A percentile compares a stretch with the other conserved stretches of the same genome.
Evolutionary conservation across 805 yeast species (phyloP).

Genomic region (Metschnikowia similis): DNA sequence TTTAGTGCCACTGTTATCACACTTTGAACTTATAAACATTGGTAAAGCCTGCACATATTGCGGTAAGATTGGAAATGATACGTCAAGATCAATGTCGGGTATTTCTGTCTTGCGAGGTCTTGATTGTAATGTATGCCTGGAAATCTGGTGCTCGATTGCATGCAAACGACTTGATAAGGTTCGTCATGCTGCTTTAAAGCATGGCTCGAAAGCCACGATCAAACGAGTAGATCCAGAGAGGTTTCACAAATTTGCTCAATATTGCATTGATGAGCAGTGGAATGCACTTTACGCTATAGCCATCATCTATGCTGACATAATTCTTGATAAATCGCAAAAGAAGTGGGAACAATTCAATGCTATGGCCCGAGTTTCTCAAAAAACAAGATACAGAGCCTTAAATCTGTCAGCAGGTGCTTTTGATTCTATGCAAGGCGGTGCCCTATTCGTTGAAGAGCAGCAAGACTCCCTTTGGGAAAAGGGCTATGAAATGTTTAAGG

Average conservation of each 20-base stretch:
- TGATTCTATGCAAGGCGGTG: conserved; percentile 50
- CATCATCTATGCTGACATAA: conserved; percentile 45
- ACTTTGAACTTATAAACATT: conserved; percentile 49
- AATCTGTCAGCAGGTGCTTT: conserved; percentile 53
- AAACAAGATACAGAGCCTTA: conserved; percentile 53
- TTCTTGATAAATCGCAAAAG: conserved; percentile 40
- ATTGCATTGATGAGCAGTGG: conserved; percentile 63
- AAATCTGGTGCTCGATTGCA: conserved; percentile 63
- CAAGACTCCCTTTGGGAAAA: conserved; percentile 56
- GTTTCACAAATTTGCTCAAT: conserved; percentile 56
- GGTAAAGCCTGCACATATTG: conserved; percentile 75
- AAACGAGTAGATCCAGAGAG: conserved; percentile 40
- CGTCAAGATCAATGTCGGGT: conserved; percentile 23
- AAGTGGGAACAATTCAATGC: conserved; percentile 48
- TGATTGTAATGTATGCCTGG: conserved; percentile 61
- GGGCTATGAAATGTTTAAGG: conserved; percentile 48
- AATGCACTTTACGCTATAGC: conserved; percentile 65
- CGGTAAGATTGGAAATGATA: conserved; percentile 47
- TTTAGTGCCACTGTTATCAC: conserved; percentile 65
- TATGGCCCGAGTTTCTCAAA: conserved; percentile 70
- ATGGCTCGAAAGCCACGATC: conserved; percentile 36
- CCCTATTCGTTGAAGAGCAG: conserved; percentile 51
- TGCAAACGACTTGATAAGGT: conserved; percentile 54
- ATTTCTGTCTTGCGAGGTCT: conserved; percentile 42
- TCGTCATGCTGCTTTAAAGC: conserved; percentile 55